Evolutionary conservation across 2,329 filamentous ascomycete species (phyloP).

Genomic region (Diaporthe velutina): DNA sequence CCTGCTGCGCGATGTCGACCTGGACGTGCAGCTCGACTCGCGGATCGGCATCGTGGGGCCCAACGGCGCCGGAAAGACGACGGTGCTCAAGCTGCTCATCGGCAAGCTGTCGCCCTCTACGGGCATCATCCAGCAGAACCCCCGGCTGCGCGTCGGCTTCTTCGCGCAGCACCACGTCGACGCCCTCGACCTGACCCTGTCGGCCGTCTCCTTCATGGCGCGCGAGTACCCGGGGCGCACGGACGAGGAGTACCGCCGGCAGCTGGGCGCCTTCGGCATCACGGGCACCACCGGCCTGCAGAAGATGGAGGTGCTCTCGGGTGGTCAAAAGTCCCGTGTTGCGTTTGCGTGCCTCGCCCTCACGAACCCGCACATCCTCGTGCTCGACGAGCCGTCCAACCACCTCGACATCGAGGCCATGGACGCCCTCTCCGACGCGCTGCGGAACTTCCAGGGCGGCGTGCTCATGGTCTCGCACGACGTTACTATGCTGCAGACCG

Average conservation of each 20-base stretch:
- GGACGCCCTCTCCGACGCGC: conserved; percentile 90
- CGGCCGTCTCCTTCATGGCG: conserved; percentile 96
- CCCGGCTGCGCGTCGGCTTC: conserved; percentile 91
- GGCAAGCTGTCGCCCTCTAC: conserved; percentile 82
- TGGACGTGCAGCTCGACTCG: conserved; percentile 97
- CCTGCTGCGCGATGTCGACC: conserved; percentile 86
- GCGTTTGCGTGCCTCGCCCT: conserved; percentile 97
- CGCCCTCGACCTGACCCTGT: conserved; percentile 88
- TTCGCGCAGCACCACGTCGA: conserved; percentile 99
- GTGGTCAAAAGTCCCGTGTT: conserved; percentile 98
- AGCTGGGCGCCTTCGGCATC: conserved; percentile 89
- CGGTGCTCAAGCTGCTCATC: conserved; percentile 96
- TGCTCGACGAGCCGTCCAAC: conserved; percentile 98
- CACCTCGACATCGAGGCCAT: conserved; percentile 99
- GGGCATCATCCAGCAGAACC: conserved; percentile 89
- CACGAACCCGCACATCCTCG: conserved; percentile 94
- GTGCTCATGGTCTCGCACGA: conserved; percentile 99
- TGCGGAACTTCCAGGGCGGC: conserved; percentile 90
- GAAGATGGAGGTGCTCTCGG: conserved; percentile 93
- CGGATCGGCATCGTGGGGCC: conserved; percentile 99
- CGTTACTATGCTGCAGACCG: conserved; percentile 97
- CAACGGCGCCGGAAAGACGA: conserved; percentile 99
- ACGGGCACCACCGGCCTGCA: conserved; percentile 97
- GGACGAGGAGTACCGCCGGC: conserved; percentile 96
- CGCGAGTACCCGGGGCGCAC: conserved; percentile 90